Percentiles rank a stretch among this genome's conserved stretches.
phyloP scores from a whole-genome alignment of 2,329 filamentous ascomycete species.

The Exophiala xenobiotica region DNA sequence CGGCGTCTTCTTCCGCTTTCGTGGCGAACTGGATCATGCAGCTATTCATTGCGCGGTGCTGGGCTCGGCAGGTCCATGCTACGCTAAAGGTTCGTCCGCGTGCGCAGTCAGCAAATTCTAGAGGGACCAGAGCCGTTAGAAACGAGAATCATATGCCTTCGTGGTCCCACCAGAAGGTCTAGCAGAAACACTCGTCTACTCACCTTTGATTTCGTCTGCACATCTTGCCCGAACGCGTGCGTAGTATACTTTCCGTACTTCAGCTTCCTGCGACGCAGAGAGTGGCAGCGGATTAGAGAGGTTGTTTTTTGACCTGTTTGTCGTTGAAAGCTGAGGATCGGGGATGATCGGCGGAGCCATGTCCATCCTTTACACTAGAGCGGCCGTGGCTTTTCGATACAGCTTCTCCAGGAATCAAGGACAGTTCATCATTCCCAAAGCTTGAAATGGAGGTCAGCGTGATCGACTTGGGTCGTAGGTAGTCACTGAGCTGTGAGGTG shows the following conservation, averaged over 20 bases:
- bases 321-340: slow-evolving; percentile 9
- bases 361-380: slow-evolving; percentile 16
- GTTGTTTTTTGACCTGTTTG: slow-evolving; percentile 31
- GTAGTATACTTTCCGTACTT: slow-evolving; percentile 79
- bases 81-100: slow-evolving; percentile 81
- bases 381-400: too few species aligned
- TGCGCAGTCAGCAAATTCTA: slow-evolving; percentile 91
- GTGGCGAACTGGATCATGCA: slow-evolving; percentile 95
- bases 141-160: too few species aligned
- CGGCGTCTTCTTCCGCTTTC: slow-evolving; percentile 78
- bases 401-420: neutral
- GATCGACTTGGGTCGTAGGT: neutral
- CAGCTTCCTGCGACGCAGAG: slow-evolving; percentile 75
- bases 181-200: too few species aligned
- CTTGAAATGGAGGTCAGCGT: slow-evolving; percentile 2
- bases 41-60: slow-evolving; percentile 83
- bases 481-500: too few species aligned
- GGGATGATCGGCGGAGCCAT: slow-evolving; percentile 23
- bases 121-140: too few species aligned
- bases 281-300: slow-evolving; percentile 76
- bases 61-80: slow-evolving; percentile 77
- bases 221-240: slow-evolving; percentile 75
- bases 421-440: too few species aligned
- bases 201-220: slow-evolving; percentile 74
- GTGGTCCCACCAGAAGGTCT: too few species aligned